Percentiles rank a stretch among this genome's conserved stretches.
Conservation (phyloP, 164 flowering plant genomes). For the Vitis rupestris region DNA sequence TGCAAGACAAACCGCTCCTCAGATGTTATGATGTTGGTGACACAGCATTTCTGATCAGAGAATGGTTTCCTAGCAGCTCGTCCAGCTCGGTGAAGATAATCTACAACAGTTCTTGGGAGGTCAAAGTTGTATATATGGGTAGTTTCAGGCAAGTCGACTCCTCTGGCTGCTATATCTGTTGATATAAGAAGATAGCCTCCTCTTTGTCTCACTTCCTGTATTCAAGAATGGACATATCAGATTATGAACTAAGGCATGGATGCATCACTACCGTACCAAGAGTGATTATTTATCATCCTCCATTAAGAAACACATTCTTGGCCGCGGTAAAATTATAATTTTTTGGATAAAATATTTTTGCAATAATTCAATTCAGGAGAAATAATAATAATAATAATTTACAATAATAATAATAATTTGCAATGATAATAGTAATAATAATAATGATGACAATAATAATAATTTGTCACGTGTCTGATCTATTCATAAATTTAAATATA, state of each 20-base stretch:
- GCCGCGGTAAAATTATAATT: background rate
- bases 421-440: too few species aligned
- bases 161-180: slow-evolving; percentile 93
- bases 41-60: slow-evolving; percentile 62
- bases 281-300: background rate
- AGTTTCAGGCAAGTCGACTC: slow-evolving; percentile 89
- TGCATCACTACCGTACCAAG: background rate
- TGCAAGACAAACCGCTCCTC: slow-evolving; percentile 81
- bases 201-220: slow-evolving; percentile 75
- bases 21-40: slow-evolving; percentile 61
- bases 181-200: slow-evolving; percentile 73
- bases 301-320: background rate
- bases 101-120: slow-evolving; percentile 74
- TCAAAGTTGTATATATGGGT: slow-evolving; percentile 94
- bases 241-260: background rate
- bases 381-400: too few species aligned
- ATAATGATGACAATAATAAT: too few species aligned
- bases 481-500: too few species aligned
- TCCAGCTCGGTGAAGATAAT: slow-evolving; percentile 96
- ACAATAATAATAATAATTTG: too few species aligned
- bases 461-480: too few species aligned
- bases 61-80: slow-evolving; percentile 89
- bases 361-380: background rate
- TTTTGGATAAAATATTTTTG: background rate
- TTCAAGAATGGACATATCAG: background rate